A percentile compares a stretch with the other conserved stretches of the same genome.
Evolutionary conservation across 352 stramenopile genomes (phyloP).

Genomic region (Phytophthora agathidicida): DNA sequence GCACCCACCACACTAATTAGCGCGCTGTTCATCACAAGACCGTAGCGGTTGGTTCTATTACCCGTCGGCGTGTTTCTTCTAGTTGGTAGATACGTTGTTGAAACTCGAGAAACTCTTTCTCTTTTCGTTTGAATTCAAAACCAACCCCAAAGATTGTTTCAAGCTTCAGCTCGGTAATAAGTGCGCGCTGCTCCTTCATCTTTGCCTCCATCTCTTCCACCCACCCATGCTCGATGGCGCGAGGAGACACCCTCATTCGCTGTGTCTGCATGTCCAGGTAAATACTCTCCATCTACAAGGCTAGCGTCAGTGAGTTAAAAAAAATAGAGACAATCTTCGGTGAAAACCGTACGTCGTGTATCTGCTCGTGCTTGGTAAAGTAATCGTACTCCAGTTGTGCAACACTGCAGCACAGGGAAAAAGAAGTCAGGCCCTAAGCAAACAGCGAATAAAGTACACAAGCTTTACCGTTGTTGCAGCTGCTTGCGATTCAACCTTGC

Average conservation of each 20-base stretch:
- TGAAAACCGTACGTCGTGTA: constrained; percentile 57
- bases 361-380: constrained; percentile 58
- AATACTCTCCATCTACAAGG: constrained; percentile 71
- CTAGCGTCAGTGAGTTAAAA: constrained; percentile 1
- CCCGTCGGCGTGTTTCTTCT: constrained; percentile 55
- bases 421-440: not conserved
- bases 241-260: constrained; percentile 68
- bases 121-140: constrained; percentile 61
- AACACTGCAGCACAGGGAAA: constrained; percentile 39
- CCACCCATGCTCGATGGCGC: constrained; percentile 82
- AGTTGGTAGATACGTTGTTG: constrained; percentile 40
- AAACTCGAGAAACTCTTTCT: constrained; percentile 43
- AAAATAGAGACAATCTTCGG: not conserved
- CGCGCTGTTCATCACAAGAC: not conserved
- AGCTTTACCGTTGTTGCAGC: constrained; percentile 55
- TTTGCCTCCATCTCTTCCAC: constrained; percentile 85
- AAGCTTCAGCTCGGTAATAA: constrained; percentile 71
- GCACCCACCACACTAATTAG: not conserved
- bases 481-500: constrained; percentile 59
- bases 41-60: constrained; percentile 21
- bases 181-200: constrained; percentile 57
- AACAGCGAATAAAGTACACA: not conserved
- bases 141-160: constrained; percentile 63
- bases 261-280: constrained; percentile 86
- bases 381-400: constrained; percentile 71